Conservation (phyloP, 1,139 yeast species). For the Insectozyma bohioensis region DNA sequence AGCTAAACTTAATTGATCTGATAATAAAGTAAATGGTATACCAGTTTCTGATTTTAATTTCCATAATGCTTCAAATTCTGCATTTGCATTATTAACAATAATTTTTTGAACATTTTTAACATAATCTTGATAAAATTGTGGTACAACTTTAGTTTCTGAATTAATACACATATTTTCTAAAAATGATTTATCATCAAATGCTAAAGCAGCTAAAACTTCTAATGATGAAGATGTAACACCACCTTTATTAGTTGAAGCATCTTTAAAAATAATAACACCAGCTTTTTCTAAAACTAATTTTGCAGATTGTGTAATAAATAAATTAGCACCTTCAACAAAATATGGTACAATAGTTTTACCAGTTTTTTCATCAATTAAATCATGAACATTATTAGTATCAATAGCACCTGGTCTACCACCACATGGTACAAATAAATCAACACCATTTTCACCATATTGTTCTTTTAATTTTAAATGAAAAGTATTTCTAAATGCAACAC, state of each 20-base stretch:
- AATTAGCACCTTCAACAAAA: slow-evolving; percentile 96
- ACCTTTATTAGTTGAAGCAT: slow-evolving; percentile 97
- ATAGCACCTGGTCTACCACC: slow-evolving; percentile 99
- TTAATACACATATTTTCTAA: slow-evolving; percentile 72
- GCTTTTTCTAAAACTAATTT: slow-evolving; percentile 83
- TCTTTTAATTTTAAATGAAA: slow-evolving; percentile 79
- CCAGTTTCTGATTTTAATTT: slow-evolving; percentile 66
- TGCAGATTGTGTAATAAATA: slow-evolving; percentile 93
- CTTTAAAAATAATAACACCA: slow-evolving; percentile 86
- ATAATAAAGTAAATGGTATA: slow-evolving; percentile 70
- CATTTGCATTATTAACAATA: slow-evolving; percentile 73
- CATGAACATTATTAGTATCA: slow-evolving; percentile 78
- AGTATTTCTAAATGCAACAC: slow-evolving; percentile 88
- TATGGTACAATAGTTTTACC: slow-evolving; percentile 81
- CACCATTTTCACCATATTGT: slow-evolving; percentile 56
- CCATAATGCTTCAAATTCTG: slow-evolving; percentile 90
- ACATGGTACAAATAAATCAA: slow-evolving; percentile 91
- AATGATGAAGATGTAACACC: slow-evolving; percentile 97
- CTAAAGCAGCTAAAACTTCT: slow-evolving; percentile 92
- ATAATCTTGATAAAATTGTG: slow-evolving; percentile 76
- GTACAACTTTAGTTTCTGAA: slow-evolving; percentile 49
- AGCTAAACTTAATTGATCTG: slow-evolving; percentile 82
- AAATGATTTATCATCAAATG: slow-evolving; percentile 85
- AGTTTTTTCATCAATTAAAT: slow-evolving; percentile 69
- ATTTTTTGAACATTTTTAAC: slow-evolving; percentile 80